Evolutionary conservation across 495 filamentous ascomycete genomes (phyloP).

Genomic region (Xylaria telfairii): DNA sequence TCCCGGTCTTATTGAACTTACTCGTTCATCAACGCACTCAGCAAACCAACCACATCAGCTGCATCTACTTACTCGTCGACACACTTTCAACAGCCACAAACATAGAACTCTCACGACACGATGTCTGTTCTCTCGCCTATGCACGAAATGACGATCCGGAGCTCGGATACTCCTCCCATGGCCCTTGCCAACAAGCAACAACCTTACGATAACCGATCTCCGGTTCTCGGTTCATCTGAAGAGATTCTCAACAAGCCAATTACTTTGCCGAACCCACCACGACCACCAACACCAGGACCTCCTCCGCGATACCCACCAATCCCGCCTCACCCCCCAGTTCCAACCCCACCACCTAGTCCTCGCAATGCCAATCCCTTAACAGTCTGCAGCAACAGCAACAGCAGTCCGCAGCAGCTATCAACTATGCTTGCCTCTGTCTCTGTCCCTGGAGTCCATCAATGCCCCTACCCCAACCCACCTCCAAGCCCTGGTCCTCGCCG

Average conservation of each 20-base stretch:
- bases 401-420: slow-evolving; percentile 12
- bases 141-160: background rate
- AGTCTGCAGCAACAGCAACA: slow-evolving; percentile 8
- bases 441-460: slow-evolving; percentile 16
- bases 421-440: slow-evolving; percentile 8
- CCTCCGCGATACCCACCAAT: slow-evolving; percentile 35
- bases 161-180: background rate
- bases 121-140: slow-evolving; percentile 15
- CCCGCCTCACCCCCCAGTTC: slow-evolving; percentile 38
- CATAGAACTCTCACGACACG: slow-evolving; percentile 1
- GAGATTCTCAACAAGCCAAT: slow-evolving; percentile 8
- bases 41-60: background rate
- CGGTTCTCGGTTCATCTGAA: background rate
- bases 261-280: slow-evolving; percentile 36
- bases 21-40: slow-evolving; percentile 13
- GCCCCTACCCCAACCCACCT: slow-evolving; percentile 35
- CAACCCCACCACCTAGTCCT: slow-evolving; percentile 41
- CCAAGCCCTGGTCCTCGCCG: slow-evolving; percentile 38
- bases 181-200: background rate
- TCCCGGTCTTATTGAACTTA: slow-evolving; percentile 7
- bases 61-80: background rate
- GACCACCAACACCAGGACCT: slow-evolving; percentile 41
- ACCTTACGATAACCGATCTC: slow-evolving; percentile 1
- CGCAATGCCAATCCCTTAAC: background rate
- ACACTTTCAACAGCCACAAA: background rate